phyloP scores from a whole-genome alignment of 2,329 filamentous ascomycete genomes.

The Aspergillus fructus region DNA sequence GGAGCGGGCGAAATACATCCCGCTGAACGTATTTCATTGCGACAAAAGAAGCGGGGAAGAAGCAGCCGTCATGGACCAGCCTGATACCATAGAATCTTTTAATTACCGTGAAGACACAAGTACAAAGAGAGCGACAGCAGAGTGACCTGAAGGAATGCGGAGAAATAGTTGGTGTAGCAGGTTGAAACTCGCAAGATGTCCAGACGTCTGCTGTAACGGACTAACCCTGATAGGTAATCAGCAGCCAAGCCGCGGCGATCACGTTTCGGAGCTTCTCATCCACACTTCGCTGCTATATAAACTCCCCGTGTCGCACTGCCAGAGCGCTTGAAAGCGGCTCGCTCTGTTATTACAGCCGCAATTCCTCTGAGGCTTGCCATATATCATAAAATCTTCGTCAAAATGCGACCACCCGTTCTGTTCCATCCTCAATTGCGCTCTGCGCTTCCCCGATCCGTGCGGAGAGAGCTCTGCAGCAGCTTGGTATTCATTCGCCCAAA shows the following conservation, averaged over 20 bases:
- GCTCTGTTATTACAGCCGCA: background rate
- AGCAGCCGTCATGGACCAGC: conserved; percentile 2
- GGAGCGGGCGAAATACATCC: conserved; percentile 29
- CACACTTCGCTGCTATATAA: background rate
- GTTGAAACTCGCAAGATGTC: conserved; percentile 6
- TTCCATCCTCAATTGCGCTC: conserved; percentile 32
- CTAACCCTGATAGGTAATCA: conserved; percentile 6
- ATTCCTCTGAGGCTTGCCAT: background rate
- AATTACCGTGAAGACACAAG: background rate
- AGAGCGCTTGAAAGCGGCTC: background rate
- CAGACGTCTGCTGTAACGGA: background rate
- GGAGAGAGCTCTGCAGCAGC: conserved; percentile 26
- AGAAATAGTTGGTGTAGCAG: background rate
- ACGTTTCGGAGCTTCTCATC: conserved; percentile 1
- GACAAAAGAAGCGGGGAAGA: background rate
- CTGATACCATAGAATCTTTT: background rate
- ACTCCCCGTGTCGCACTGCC: background rate
- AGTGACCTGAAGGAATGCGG: background rate
- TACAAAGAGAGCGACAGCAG: background rate
- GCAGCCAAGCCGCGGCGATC: conserved; percentile 4
- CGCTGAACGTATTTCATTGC: conserved; percentile 27
- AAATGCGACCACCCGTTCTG: conserved; percentile 28
- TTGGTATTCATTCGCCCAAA: conserved; percentile 28
- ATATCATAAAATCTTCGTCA: background rate
- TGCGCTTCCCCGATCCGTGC: conserved; percentile 24